phyloP scores from a whole-genome alignment of 345 rosid species.

The Moricandia arvensis region DNA sequence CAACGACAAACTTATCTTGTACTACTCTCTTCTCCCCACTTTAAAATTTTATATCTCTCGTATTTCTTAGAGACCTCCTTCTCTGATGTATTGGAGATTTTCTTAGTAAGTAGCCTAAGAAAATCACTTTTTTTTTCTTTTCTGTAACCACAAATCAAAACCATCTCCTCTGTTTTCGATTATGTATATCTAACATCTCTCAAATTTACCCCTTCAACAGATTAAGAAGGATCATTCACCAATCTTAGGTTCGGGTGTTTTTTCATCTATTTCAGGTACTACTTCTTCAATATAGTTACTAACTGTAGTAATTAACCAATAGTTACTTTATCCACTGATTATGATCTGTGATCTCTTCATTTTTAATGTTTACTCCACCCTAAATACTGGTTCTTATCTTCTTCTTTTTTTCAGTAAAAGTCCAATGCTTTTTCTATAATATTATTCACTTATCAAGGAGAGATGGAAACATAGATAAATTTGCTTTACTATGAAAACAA shows the following conservation, averaged over 20 bases:
- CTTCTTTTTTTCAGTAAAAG: background rate
- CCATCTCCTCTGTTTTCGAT: background rate
- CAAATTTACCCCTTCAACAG: background rate
- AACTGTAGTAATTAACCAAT: background rate
- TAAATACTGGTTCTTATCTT: background rate
- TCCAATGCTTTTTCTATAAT: background rate
- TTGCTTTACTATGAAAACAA: conserved; percentile 26
- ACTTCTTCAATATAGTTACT: conserved; percentile 1
- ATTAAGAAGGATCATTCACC: background rate
- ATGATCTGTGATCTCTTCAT: background rate
- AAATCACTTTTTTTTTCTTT: background rate
- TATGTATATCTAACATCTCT: background rate
- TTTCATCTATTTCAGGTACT: conserved; percentile 16
- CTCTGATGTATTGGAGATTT: conserved; percentile 25
- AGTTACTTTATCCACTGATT: conserved; percentile 19
- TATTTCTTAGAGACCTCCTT: conserved; percentile 26
- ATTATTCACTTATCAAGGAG: background rate
- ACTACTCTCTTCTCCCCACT: conserved; percentile 3
- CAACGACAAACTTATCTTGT: conserved; percentile 18
- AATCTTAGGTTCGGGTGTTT: background rate
- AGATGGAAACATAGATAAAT: background rate
- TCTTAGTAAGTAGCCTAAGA: conserved; percentile 2
- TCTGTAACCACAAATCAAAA: background rate
- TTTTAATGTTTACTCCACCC: conserved; percentile 8
- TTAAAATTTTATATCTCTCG: background rate